Percentiles rank a stretch among this genome's conserved stretches.
Evolutionary conservation across 1,284 basidiomycete genomes (phyloP).

Genomic region (Spongispora temasekensis): DNA sequence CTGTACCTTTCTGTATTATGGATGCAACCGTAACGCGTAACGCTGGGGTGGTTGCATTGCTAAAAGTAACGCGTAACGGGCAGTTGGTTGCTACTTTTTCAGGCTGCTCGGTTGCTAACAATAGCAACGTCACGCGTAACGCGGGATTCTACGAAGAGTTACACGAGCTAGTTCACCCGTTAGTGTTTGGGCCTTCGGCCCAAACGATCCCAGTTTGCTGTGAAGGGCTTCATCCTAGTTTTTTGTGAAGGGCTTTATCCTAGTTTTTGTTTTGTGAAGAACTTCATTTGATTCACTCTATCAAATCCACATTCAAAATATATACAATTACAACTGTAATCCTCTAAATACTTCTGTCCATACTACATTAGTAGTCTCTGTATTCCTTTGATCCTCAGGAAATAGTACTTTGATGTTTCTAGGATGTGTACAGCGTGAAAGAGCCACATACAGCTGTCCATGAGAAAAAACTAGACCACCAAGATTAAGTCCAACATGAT

Average conservation of each 20-base stretch:
- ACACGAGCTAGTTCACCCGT: too few relatives aligned
- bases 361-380: background rate
- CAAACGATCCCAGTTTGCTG: too few relatives aligned
- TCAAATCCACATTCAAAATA: too few relatives aligned
- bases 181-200: too few relatives aligned
- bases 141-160: too few relatives aligned
- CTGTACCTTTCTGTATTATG: background rate
- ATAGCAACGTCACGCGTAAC: too few relatives aligned
- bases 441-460: background rate
- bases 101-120: too few relatives aligned
- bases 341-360: background rate
- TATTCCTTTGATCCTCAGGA: background rate
- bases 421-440: background rate
- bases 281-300: too few relatives aligned
- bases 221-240: too few relatives aligned
- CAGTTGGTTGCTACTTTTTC: background rate
- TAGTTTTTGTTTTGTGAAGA: too few relatives aligned
- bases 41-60: background rate
- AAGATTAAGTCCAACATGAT: background rate
- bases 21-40: background rate
- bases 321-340: background rate
- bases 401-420: background rate
- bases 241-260: too few relatives aligned
- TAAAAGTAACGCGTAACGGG: background rate
- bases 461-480: background rate